These are phyloP conservation scores for Quercus rubra DNA, from an alignment of 306 rosid species.

Conservation along the genomic window DNA sequence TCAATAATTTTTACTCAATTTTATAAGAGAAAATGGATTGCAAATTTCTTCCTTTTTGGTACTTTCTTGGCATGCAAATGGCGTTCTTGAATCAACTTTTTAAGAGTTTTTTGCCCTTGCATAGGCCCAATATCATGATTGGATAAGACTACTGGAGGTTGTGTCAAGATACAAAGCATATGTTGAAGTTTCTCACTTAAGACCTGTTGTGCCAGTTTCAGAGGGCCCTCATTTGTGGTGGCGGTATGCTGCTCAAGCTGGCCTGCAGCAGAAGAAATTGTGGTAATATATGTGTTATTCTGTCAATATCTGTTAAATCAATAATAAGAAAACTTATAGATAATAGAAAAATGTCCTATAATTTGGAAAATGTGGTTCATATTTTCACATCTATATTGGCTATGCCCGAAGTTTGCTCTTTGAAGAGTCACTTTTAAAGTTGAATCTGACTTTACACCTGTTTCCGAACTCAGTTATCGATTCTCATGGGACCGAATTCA, in stretches of 20 bases:
- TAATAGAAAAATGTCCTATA: background rate
- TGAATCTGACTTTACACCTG: constrained; percentile 31
- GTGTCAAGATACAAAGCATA: constrained; percentile 78
- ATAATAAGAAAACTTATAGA: background rate
- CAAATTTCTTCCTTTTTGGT: background rate
- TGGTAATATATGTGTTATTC: constrained; percentile 51
- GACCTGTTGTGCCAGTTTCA: constrained; percentile 71
- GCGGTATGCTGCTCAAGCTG: constrained; percentile 84
- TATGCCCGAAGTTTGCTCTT: background rate
- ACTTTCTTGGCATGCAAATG: background rate
- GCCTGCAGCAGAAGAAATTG: constrained; percentile 79
- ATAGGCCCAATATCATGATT: constrained; percentile 85
- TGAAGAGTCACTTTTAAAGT: constrained; percentile 10
- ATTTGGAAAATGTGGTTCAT: background rate
- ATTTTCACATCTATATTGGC: constrained; percentile 6
- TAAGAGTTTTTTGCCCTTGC: background rate
- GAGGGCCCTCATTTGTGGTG: constrained; percentile 72
- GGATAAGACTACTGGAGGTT: constrained; percentile 91
- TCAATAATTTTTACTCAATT: background rate
- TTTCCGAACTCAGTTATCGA: constrained; percentile 62
- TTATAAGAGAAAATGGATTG: background rate
- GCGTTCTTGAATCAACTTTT: constrained; percentile 2
- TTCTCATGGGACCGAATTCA: constrained; percentile 92
- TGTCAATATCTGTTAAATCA: constrained; percentile 14
- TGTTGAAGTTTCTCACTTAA: constrained; percentile 79